These are phyloP conservation scores for Coemansia sp. DNA, from an alignment of 192 early-diverging fungal species.

Conservation along the genomic window DNA sequence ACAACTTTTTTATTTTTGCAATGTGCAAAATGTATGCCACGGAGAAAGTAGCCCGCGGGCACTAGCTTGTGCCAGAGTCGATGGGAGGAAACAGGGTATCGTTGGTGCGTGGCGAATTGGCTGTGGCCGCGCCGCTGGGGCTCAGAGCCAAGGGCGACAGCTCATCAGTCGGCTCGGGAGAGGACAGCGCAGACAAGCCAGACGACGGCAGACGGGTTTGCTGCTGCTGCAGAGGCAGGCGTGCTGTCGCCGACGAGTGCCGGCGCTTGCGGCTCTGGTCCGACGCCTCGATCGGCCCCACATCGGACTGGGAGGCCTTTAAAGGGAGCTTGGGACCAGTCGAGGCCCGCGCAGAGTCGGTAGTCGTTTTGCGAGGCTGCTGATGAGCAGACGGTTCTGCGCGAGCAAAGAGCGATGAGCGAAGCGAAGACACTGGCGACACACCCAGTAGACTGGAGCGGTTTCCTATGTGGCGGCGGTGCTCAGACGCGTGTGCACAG, in stretches of 20 bases:
- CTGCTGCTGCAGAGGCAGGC: background rate
- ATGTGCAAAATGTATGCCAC: background rate
- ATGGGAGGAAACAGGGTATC: constrained; percentile 38
- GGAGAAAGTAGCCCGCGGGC: background rate
- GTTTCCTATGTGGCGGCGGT: constrained; percentile 15
- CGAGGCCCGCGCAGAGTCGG: too few species aligned
- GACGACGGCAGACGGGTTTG: too few species aligned
- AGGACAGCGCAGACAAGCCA: background rate
- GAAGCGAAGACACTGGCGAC: constrained; percentile 48
- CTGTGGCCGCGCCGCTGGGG: background rate
- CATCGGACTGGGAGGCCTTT: background rate
- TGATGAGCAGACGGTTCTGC: constrained; percentile 5
- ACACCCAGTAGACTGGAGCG: constrained; percentile 22
- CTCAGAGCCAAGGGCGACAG: background rate
- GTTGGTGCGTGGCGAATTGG: background rate
- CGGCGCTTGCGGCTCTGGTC: constrained; percentile 31
- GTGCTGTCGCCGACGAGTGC: constrained; percentile 19
- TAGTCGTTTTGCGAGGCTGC: too few species aligned
- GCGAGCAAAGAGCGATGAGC: constrained; percentile 34
- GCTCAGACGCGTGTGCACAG: constrained; percentile 8
- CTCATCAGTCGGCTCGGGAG: background rate
- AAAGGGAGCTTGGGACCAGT: background rate
- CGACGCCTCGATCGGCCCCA: constrained; percentile 11
- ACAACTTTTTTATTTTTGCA: background rate
- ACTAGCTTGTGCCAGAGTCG: constrained; percentile 7